phyloP scores from a whole-genome alignment of 768 basidiomycete species.

The Leccinum disarticulatum region DNA sequence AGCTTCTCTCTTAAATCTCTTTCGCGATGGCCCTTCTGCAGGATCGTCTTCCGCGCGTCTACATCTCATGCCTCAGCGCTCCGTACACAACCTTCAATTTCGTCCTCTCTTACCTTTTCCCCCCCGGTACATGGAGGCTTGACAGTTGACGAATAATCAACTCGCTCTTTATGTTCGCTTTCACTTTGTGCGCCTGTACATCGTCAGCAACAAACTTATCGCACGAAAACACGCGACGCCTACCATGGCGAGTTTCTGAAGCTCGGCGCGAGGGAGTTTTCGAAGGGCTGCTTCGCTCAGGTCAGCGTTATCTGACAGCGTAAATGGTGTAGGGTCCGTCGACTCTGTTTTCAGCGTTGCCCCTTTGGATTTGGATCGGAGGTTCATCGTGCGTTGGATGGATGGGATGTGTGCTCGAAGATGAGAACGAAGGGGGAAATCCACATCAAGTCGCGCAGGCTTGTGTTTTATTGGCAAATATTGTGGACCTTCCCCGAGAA shows the following conservation, averaged over 20 bases:
- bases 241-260: conserved; percentile 31
- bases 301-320: neutral
- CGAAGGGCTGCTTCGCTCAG: conserved; percentile 21
- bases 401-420: neutral
- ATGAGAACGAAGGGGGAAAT: neutral
- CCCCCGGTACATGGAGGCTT: conserved; percentile 12
- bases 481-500: conserved; percentile 10
- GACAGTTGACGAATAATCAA: conserved; percentile 23
- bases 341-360: neutral
- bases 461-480: conserved; percentile 8
- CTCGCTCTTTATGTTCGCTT: conserved; percentile 29
- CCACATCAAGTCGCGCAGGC: neutral
- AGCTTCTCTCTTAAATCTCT: conserved; percentile 10
- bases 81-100: neutral
- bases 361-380: conserved; percentile 11
- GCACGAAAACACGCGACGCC: neutral
- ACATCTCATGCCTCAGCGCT: neutral
- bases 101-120: conserved; percentile 9
- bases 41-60: conserved; percentile 11
- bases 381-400: conserved; percentile 9
- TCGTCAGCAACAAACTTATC: neutral
- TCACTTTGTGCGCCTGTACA: conserved; percentile 22
- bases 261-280: conserved; percentile 23
- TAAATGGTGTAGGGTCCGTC: neutral
- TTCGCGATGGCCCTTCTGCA: conserved; percentile 16